Evolutionary conservation across 169 alveolate species (phyloP).

Genomic region (Plasmodium yoelii): DNA sequence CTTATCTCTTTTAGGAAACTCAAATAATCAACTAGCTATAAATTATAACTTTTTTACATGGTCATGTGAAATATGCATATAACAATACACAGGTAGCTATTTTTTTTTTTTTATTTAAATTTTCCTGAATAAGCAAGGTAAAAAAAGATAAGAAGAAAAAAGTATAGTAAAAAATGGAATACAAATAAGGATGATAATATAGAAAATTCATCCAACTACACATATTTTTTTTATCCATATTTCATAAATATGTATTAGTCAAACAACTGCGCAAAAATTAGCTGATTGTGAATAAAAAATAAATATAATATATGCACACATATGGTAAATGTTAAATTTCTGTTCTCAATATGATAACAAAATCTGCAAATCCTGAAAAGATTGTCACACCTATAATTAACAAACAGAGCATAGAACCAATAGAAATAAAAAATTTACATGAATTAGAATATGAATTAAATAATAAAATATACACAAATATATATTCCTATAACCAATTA

Average conservation of each 20-base stretch:
- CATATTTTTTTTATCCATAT: too few relatives aligned
- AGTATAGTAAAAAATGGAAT: not conserved
- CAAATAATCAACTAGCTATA: too few relatives aligned
- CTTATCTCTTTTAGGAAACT: too few relatives aligned
- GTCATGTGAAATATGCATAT: too few relatives aligned
- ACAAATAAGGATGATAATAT: not conserved
- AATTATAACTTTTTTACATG: too few relatives aligned
- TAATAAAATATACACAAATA: constrained; percentile 64
- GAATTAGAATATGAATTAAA: constrained; percentile 51
- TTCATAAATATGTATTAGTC: too few relatives aligned
- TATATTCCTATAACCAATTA: constrained; percentile 37
- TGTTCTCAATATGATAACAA: constrained; percentile 13
- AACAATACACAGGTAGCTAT: too few relatives aligned
- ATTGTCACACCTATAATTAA: constrained; percentile 27
- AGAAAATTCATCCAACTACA: not conserved
- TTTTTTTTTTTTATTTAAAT: too few relatives aligned
- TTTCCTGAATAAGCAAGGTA: not conserved
- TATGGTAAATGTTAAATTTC: too few relatives aligned
- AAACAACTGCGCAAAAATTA: too few relatives aligned
- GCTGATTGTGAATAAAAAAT: too few relatives aligned
- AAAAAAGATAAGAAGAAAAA: not conserved
- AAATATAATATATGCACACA: too few relatives aligned
- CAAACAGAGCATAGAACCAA: not conserved
- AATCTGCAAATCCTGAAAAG: constrained; percentile 11
- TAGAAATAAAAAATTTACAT: constrained; percentile 30